These are phyloP conservation scores for Zangia roseola DNA, from an alignment of 768 basidiomycete genomes.

Conservation along the genomic window DNA sequence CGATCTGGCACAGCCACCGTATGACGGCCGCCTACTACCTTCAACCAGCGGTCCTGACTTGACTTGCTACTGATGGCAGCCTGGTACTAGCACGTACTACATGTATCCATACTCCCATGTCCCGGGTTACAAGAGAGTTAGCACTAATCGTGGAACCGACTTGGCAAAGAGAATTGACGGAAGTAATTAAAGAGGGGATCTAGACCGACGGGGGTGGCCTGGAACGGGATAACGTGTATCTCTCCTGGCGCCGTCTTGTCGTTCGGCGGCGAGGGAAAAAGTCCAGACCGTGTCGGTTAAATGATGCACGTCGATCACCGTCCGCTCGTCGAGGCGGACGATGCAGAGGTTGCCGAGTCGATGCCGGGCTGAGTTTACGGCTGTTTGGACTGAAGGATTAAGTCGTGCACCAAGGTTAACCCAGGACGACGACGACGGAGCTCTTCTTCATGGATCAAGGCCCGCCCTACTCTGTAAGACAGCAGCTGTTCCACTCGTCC, in stretches of 20 bases:
- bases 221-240: conserved; percentile 16
- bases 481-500: conserved; percentile 40
- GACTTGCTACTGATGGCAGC: no score
- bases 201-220: conserved; percentile 16
- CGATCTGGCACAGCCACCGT: conserved; percentile 29
- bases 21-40: conserved; percentile 8
- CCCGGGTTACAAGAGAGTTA: no score
- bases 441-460: conserved; percentile 27
- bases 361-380: conserved; percentile 20
- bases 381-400: conserved; percentile 28
- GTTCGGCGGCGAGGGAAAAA: conserved; percentile 15
- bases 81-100: no score
- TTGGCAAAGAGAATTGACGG: neutral
- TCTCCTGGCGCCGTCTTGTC: conserved; percentile 24
- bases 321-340: conserved; percentile 7
- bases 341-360: no score
- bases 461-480: conserved; percentile 28
- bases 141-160: no score
- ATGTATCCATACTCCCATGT: no score
- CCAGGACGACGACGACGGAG: conserved; percentile 1
- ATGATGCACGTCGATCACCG: conserved; percentile 25
- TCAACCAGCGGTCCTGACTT: no score
- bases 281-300: conserved; percentile 26
- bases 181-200: conserved; percentile 1
- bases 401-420: no score